Evolutionary conservation across 352 stramenopile species (phyloP).

Genomic region (Phytophthora pseudosyringae): DNA sequence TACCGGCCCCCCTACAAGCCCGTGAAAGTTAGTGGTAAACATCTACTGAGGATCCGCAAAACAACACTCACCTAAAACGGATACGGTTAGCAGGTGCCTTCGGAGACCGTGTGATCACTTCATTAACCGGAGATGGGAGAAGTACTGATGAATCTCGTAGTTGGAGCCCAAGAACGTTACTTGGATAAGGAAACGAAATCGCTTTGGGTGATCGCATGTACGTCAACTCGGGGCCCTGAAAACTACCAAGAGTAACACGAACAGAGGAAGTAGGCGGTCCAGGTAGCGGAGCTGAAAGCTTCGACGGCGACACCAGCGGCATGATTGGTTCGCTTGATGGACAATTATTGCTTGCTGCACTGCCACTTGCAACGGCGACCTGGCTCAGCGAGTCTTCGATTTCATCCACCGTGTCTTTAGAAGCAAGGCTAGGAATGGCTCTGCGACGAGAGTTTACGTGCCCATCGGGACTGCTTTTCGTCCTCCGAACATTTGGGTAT

Average conservation of each 20-base stretch:
- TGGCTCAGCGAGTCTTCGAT: constrained; percentile 6
- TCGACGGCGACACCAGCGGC: constrained; percentile 32
- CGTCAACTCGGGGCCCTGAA: constrained; percentile 19
- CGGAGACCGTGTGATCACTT: constrained; percentile 47
- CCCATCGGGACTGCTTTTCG: constrained; percentile 31
- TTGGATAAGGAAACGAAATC: constrained; percentile 34
- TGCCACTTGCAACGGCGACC: neutral
- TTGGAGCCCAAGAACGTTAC: constrained; percentile 24
- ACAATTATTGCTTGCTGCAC: neutral
- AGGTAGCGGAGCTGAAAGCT: constrained; percentile 10
- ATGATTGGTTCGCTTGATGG: constrained; percentile 24
- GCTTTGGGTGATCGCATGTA: constrained; percentile 34
- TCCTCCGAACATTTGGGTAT: constrained; percentile 30
- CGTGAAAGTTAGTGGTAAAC: constrained; percentile 6
- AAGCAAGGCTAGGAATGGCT: constrained; percentile 21
- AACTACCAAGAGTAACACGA: constrained; percentile 18
- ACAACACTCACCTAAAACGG: constrained; percentile 48
- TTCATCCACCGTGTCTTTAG: constrained; percentile 8
- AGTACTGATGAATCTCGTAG: constrained; percentile 38
- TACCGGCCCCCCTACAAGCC: constrained; percentile 46
- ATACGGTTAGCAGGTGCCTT: constrained; percentile 51
- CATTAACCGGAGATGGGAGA: constrained; percentile 48
- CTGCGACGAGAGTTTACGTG: constrained; percentile 31
- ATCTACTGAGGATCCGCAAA: neutral
- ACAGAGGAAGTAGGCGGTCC: constrained; percentile 32